Evolutionary conservation across 2,329 filamentous ascomycete genomes (phyloP).

Genomic region (Ophiosphaerella korrae): DNA sequence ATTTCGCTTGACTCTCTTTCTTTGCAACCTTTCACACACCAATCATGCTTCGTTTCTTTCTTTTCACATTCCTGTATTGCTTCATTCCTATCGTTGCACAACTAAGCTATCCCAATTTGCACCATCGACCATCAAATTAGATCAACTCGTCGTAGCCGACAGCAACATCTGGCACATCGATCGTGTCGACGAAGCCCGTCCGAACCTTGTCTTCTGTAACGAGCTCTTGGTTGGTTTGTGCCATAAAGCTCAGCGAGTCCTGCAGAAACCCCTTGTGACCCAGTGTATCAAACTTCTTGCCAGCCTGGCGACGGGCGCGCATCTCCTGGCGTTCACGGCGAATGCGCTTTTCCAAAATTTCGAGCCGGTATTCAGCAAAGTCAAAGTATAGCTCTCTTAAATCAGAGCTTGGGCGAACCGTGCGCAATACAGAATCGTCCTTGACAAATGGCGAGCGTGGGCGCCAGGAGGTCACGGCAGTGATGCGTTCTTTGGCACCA

Average conservation of each 20-base stretch:
- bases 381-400: constrained; percentile 64
- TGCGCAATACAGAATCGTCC: constrained; percentile 67
- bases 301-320: constrained; percentile 38
- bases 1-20: background rate
- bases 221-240: constrained; percentile 43
- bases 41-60: background rate
- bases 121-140: no score
- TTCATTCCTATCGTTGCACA: background rate
- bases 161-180: constrained; percentile 32
- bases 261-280: constrained; percentile 44
- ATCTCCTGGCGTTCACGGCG: constrained; percentile 50
- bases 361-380: constrained; percentile 66
- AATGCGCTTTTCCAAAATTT: constrained; percentile 65
- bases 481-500: constrained; percentile 66
- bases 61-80: background rate
- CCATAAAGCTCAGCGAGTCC: constrained; percentile 39
- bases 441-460: constrained; percentile 59
- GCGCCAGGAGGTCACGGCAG: constrained; percentile 69
- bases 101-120: no score
- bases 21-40: background rate
- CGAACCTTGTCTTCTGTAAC: constrained; percentile 35
- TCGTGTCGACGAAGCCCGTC: constrained; percentile 33
- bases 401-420: constrained; percentile 64
- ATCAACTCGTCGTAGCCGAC: constrained; percentile 11
- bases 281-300: constrained; percentile 41